Percentiles rank a stretch among this genome's conserved stretches.
Evolutionary conservation across 257 asterid species (phyloP).

Genomic region (Solanum acaule): DNA sequence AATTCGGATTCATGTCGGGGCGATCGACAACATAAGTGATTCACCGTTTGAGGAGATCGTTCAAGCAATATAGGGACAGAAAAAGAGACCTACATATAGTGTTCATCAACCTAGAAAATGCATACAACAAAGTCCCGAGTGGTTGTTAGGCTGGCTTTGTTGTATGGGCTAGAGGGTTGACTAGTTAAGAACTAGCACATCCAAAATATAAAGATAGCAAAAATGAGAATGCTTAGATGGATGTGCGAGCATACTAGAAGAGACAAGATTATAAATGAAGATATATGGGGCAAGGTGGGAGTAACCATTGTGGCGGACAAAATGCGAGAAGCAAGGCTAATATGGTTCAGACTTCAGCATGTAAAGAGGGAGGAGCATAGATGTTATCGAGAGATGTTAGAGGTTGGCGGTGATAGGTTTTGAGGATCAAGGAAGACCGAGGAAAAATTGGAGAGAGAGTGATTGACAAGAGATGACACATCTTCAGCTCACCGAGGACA

Average conservation of each 20-base stretch:
- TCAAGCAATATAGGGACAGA: background rate
- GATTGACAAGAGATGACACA: background rate
- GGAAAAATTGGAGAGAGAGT: background rate
- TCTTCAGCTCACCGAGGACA: background rate
- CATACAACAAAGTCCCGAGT: background rate
- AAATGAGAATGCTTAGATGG: background rate
- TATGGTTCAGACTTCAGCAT: background rate
- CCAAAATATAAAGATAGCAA: background rate
- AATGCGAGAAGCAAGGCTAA: background rate
- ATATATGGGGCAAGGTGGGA: background rate
- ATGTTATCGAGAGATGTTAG: background rate
- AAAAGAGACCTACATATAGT: background rate
- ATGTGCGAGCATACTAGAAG: background rate
- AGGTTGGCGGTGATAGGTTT: background rate
- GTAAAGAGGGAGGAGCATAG: background rate
- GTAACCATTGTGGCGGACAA: background rate
- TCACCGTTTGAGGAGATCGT: background rate
- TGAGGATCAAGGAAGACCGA: background rate
- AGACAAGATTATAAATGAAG: background rate
- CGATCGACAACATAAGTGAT: background rate
- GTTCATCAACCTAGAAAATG: background rate
- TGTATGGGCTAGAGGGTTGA: background rate
- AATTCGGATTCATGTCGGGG: background rate
- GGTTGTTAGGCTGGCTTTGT: background rate
- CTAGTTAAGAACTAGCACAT: background rate